Conservation (phyloP, 768 basidiomycete genomes). For the Termitomyces sp. region DNA sequence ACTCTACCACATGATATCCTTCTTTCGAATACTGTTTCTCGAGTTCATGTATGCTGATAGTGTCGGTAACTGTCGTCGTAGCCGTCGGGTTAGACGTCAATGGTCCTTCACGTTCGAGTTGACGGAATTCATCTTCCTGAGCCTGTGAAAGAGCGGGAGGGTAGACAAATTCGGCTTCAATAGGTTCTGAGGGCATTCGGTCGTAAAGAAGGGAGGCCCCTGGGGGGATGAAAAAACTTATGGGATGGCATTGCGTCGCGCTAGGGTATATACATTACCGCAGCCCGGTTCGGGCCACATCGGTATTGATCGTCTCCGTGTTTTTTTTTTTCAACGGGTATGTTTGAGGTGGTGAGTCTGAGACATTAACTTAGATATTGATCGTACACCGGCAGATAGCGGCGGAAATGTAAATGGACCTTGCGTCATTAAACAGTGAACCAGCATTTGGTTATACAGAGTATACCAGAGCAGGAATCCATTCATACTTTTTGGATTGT, state of each 20-base stretch:
- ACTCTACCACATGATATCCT: constrained; percentile 5
- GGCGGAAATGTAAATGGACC: neutral
- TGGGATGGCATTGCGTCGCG: neutral
- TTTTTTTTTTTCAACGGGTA: neutral
- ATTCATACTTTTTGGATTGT: too few relatives aligned
- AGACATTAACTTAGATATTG: too few relatives aligned
- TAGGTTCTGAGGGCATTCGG: constrained; percentile 7
- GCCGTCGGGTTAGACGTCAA: neutral
- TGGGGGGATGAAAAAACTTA: neutral
- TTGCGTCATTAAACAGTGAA: neutral
- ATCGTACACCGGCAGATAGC: neutral
- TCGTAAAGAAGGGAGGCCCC: neutral
- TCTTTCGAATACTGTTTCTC: constrained; percentile 5
- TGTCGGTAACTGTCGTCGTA: neutral
- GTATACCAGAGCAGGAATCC: too few relatives aligned
- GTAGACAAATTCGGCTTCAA: constrained; percentile 6
- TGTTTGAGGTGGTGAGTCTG: too few relatives aligned
- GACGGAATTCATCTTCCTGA: constrained; percentile 7
- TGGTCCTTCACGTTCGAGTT: constrained; percentile 8
- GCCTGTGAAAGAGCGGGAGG: constrained; percentile 6
- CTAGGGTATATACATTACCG: neutral
- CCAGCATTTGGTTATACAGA: neutral
- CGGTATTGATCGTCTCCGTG: constrained; percentile 3
- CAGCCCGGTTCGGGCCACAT: neutral
- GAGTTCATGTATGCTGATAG: constrained; percentile 4